Evolutionary conservation across 2,329 filamentous ascomycete species (phyloP), one percentile per base, ranked within the genome.

Genomic region (Colletotrichum liriopes): DNA sequence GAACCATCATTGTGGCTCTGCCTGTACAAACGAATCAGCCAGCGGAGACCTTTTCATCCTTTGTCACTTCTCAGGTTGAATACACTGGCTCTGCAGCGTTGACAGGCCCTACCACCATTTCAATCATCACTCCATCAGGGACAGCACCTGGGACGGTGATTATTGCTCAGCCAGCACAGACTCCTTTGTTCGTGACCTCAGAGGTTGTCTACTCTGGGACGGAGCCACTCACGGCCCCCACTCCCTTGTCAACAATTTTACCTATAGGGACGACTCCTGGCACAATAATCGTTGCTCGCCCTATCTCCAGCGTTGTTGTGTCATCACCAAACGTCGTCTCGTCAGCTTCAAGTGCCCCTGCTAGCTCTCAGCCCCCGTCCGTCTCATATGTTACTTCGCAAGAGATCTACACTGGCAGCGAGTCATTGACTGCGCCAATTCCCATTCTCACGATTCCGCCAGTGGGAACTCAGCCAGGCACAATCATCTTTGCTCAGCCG

Each of bases 211-310:
- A 39, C 37, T 26, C 55, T 14, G 55, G 55, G n/a, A 16, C 37
- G 4, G 55, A 29, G 7, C 16, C 47, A 5, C 20, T 68, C 16
- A 51, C 49, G 2, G 51, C 11, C 1, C 59, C 66, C 5, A 68
- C 51, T 2, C 39, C 58, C 3, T 14, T 67, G 6, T 62, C 58
- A 5, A 72, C 72, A 4, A 61, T 69, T 6, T 37, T 43, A 1
- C 65, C 65, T 26, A 55, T 39, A 9, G 64, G 61, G 2, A 63
- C 71, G 14, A 43, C 23, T 1, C 67, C 73, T 8, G 71, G 71
- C 3, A 72, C 71, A 0, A 59, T 72, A 1, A 47, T 73, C 16
- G 32, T 72, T 2, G 55, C 65, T 7, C 41, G 41, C 26, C 65
- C 71, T 6, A n/a, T 23, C 9, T 20, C 37, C 3, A 23, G 14